Conservation (phyloP, 805 yeast species). For the Kodamaea restingae region DNA sequence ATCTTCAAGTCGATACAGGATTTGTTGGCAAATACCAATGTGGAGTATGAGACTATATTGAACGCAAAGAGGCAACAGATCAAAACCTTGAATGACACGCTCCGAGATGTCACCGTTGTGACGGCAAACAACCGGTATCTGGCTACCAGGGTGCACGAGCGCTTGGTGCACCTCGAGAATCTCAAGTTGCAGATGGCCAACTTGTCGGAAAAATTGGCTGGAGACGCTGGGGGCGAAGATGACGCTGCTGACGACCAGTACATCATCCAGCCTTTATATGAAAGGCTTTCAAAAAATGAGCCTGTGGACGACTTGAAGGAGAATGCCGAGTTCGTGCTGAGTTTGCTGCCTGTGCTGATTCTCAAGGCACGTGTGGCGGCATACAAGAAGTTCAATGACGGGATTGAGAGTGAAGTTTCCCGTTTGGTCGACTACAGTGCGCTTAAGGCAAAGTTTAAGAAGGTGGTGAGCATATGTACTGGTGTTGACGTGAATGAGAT, state of each 20-base stretch:
- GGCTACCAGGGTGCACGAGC: constrained; percentile 34
- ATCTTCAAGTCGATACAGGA: constrained; percentile 39
- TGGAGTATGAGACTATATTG: constrained; percentile 36
- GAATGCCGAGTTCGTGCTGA: constrained; percentile 22
- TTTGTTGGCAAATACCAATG: constrained; percentile 32
- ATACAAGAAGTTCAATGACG: constrained; percentile 64
- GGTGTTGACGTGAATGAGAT: constrained; percentile 80
- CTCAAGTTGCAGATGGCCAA: constrained; percentile 46
- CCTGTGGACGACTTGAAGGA: constrained; percentile 21
- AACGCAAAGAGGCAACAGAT: constrained; percentile 35
- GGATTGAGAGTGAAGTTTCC: constrained; percentile 49
- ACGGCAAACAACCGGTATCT: constrained; percentile 41
- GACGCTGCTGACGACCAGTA: constrained; percentile 72
- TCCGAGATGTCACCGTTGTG: constrained; percentile 38
- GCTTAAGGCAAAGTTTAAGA: constrained; percentile 64
- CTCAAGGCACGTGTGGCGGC: constrained; percentile 78
- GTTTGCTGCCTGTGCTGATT: constrained; percentile 45
- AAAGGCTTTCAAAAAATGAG: constrained; percentile 39
- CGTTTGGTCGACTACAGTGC: constrained; percentile 44
- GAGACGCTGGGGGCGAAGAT: constrained; percentile 25
- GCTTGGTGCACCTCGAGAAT: constrained; percentile 42
- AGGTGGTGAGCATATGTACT: constrained; percentile 85
- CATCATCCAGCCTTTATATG: constrained; percentile 57
- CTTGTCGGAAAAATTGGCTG: constrained; percentile 30
- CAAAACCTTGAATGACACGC: constrained; percentile 29